Base-by-base conservation (phyloP, 306 rosid genomes). In the Fragaria nilgerrensis region DNA sequence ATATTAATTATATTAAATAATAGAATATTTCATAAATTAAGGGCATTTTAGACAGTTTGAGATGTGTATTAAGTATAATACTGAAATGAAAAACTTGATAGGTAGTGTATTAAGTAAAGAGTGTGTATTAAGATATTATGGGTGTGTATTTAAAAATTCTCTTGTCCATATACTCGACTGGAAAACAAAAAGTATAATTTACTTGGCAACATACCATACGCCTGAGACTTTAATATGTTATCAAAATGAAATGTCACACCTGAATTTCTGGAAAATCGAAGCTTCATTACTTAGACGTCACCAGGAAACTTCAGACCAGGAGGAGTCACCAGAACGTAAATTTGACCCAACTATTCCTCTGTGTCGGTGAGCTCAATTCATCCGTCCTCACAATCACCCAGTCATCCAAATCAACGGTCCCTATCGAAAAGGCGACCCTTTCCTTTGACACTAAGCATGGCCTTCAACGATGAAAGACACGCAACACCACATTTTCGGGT, bases 311-410 rank as follows among this genome's bases (percentile, higher is more conserved):
- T 72, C 47, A 20, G 11, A 72, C 14, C 5, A 32, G 44, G 13
- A 0, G 34, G 45, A 9, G 15, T 52, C 0, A 3, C n/a, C 34
- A n/a, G 66, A 25, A 56, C 59, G 47, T 29, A 44, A 23, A 14
- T 15, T 27, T 9, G 39, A 45, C 75, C 34, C 29, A 68, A 19
- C 19, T 32, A 10, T 43, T n/a, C 75, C 53, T 44, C 53, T 44
- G 75, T 68, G 81, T 68, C 85, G 74, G 79, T 49, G 25, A 75
- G 48, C 22, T 76, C n/a, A 36, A 3, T 17, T 0, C 1, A 32
- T 7, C 7, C n/a, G 17, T 6, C 17, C 68, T 29, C 37, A 32
- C 22, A 63, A 3, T 29, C 43, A 2, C 17, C 7, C 37, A 39
- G 47, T 65, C 47, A 65, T 6, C 17, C 10, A 13, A 0, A 53